Evolutionary conservation across 1,284 basidiomycete genomes (phyloP).

Genomic region (Vanrija sp.): DNA sequence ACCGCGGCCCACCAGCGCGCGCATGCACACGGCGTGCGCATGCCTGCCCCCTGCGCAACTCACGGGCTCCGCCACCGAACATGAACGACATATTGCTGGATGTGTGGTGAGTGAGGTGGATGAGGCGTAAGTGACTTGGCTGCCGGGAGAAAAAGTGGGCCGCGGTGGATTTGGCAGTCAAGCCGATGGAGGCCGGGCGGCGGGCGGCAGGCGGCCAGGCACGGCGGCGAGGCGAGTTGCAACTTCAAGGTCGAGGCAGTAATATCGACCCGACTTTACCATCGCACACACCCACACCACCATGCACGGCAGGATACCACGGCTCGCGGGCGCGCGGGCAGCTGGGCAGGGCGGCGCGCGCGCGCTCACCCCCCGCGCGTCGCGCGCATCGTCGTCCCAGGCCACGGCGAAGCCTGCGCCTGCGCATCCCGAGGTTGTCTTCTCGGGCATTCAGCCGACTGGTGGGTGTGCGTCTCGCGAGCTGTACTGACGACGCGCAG

Average conservation of each 20-base stretch:
- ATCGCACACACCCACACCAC: not conserved
- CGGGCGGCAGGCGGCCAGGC: too few species aligned
- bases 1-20: not conserved
- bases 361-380: not conserved
- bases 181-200: too few species aligned
- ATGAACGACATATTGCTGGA: slow-evolving; percentile 25
- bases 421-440: slow-evolving; percentile 31
- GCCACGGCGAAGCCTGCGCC: slow-evolving; percentile 1
- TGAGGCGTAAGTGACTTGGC: not conserved
- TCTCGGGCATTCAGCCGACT: slow-evolving; percentile 57
- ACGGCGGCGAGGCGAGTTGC: too few species aligned
- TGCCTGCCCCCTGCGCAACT: slow-evolving; percentile 2
- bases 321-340: not conserved
- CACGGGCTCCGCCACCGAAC: slow-evolving; percentile 27
- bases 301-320: not conserved
- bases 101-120: not conserved
- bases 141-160: not conserved
- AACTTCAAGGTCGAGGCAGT: too few species aligned
- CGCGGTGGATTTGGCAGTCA: too few species aligned
- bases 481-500: slow-evolving; percentile 69
- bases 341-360: not conserved
- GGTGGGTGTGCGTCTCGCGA: slow-evolving; percentile 24
- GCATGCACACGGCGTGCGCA: too few species aligned
- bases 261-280: too few species aligned
- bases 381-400: not conserved